phyloP scores from a whole-genome alignment of 75 land plant genomes.

The Ceratopteris richardii region DNA sequence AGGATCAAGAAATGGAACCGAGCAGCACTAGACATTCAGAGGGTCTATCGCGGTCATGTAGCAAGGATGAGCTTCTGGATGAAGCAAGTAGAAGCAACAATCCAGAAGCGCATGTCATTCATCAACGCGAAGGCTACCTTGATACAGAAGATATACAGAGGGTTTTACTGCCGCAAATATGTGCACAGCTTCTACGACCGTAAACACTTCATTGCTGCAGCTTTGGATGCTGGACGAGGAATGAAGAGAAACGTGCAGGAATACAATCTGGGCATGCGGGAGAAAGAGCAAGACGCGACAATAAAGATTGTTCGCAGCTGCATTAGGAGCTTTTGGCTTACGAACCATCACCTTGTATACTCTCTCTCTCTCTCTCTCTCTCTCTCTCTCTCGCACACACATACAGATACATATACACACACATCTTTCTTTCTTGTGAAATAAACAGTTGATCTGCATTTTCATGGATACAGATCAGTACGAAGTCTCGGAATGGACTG shows the following conservation, averaged over 20 bases:
- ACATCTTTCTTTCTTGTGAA: background rate
- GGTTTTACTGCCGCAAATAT: constrained; percentile 23
- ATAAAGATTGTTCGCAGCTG: constrained; percentile 1
- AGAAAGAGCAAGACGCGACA: constrained; percentile 12
- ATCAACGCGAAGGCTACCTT: constrained; percentile 15
- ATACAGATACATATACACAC: too few relatives aligned
- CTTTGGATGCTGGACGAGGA: constrained; percentile 6
- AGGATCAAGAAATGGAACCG: constrained; percentile 15
- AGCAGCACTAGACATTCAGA: constrained; percentile 21
- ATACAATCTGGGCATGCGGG: constrained; percentile 3
- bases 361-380: background rate
- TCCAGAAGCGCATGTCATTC: constrained; percentile 18
- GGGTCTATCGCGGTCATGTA: constrained; percentile 26
- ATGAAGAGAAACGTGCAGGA: constrained; percentile 2
- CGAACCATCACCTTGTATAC: constrained; percentile 21
- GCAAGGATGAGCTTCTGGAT: constrained; percentile 10
- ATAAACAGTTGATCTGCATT: background rate
- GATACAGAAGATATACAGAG: constrained; percentile 21
- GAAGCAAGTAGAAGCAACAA: constrained; percentile 3
- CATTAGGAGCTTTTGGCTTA: constrained; percentile 12
- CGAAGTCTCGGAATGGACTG: constrained; percentile 6
- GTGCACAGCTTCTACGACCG: constrained; percentile 19
- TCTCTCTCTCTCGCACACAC: background rate
- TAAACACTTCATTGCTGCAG: constrained; percentile 8
- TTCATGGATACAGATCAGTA: constrained; percentile 5